phyloP scores from a whole-genome alignment of 345 rosid species.

The Anacardium occidentale region DNA sequence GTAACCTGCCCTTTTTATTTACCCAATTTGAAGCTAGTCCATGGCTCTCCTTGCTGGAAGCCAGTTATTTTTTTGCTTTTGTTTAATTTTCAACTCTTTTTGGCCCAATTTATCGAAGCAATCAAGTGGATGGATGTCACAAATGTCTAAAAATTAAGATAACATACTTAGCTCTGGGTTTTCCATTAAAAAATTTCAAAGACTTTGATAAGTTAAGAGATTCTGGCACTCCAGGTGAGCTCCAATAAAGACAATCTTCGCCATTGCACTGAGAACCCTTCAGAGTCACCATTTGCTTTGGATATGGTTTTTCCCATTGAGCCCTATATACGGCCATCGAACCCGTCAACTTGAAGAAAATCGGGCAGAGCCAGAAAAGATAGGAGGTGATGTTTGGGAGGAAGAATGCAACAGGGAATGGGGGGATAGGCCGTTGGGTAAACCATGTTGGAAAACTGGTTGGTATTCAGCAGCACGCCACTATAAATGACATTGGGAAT shows the following conservation, averaged over 20 bases:
- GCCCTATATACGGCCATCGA: no score
- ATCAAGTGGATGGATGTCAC: slow-evolving; percentile 12
- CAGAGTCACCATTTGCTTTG: no score
- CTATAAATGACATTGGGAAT: slow-evolving; percentile 30
- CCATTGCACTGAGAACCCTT: no score
- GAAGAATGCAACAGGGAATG: no score
- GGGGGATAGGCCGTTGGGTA: no score
- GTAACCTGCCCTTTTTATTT: slow-evolving; percentile 1
- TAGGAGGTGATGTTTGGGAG: no score
- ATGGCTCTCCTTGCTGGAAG: neutral
- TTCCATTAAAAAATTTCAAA: no score
- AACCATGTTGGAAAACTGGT: neutral
- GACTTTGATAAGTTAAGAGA: no score
- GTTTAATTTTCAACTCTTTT: neutral
- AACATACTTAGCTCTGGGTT: slow-evolving; percentile 21
- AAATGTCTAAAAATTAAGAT: slow-evolving; percentile 8
- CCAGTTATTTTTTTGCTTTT: neutral
- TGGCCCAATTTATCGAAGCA: neutral
- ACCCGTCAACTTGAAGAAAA: no score
- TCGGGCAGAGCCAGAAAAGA: no score
- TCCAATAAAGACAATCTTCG: neutral
- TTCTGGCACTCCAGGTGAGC: neutral
- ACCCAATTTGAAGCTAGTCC: slow-evolving; percentile 7
- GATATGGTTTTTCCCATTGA: no score
- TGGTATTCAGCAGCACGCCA: slow-evolving; percentile 12